phyloP scores from a whole-genome alignment of 495 filamentous ascomycete species.

The Xylaria venustula region DNA sequence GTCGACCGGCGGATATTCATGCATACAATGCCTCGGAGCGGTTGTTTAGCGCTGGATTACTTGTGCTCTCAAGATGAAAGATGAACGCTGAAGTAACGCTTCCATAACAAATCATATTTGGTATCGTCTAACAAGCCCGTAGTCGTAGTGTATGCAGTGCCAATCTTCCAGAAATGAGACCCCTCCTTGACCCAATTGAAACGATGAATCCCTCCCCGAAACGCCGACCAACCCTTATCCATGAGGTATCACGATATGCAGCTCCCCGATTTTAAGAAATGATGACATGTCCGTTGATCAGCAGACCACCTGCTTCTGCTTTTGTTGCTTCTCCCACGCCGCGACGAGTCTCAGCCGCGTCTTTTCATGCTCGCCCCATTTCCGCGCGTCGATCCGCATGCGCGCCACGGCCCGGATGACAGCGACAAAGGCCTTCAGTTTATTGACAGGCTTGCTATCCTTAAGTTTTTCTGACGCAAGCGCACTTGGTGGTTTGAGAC shows the following conservation, averaged over 20 bases:
- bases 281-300: not conserved
- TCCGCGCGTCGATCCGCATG: slow-evolving; percentile 38
- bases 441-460: slow-evolving; percentile 17
- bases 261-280: not conserved
- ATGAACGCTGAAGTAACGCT: not conserved
- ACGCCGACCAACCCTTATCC: not conserved
- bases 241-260: not conserved
- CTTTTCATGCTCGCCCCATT: slow-evolving; percentile 41
- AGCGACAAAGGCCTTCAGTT: slow-evolving; percentile 30
- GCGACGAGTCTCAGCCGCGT: slow-evolving; percentile 36
- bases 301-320: not conserved
- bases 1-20: too few species aligned
- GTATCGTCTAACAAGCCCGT: not conserved
- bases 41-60: too few species aligned
- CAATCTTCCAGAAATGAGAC: not conserved
- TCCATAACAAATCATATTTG: not conserved
- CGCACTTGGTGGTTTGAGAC: slow-evolving; percentile 29
- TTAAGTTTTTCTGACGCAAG: slow-evolving; percentile 21
- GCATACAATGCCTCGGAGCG: too few species aligned
- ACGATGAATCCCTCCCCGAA: not conserved
- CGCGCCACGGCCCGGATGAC: slow-evolving; percentile 41
- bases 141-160: not conserved
- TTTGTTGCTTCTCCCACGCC: slow-evolving; percentile 30
- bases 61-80: too few species aligned
- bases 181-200: not conserved